Evolutionary conservation across 129 eudicot genomes (phyloP).

Genomic region (Ambrosia trifida): DNA sequence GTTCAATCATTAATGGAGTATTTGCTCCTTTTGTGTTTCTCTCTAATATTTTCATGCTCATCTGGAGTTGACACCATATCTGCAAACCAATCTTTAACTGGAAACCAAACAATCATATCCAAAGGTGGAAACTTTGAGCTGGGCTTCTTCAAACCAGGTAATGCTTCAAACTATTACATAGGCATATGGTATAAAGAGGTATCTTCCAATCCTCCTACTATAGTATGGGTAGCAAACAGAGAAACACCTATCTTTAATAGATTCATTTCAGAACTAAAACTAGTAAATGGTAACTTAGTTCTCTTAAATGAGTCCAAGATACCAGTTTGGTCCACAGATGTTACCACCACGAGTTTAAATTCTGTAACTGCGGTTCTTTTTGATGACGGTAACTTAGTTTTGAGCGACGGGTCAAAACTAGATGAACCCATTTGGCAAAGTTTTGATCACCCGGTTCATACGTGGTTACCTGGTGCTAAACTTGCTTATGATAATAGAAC

Average conservation of each 20-base stretch:
- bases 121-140: constrained; percentile 44
- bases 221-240: constrained; percentile 77
- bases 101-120: constrained; percentile 52
- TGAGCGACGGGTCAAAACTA: constrained; percentile 36
- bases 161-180: constrained; percentile 55
- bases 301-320: constrained; percentile 43
- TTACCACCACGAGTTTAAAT: constrained; percentile 22
- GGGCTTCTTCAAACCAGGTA: constrained; percentile 68
- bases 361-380: constrained; percentile 43
- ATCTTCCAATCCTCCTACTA: constrained; percentile 24
- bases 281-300: constrained; percentile 53
- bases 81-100: constrained; percentile 51
- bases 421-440: constrained; percentile 62
- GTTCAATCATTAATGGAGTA: constrained; percentile 2
- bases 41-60: constrained; percentile 20
- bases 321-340: constrained; percentile 63
- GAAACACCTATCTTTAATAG: constrained; percentile 52
- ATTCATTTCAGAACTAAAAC: constrained; percentile 41
- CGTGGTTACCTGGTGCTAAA: constrained; percentile 73
- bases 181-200: constrained; percentile 63
- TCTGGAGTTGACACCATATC: constrained; percentile 42
- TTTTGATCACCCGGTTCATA: constrained; percentile 55
- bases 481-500: constrained; percentile 47
- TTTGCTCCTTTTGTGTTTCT: constrained; percentile 34
- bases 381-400: constrained; percentile 57